phyloP scores from a whole-genome alignment of 2,329 filamentous ascomycete species.

The Tolypocladium capitatum region DNA sequence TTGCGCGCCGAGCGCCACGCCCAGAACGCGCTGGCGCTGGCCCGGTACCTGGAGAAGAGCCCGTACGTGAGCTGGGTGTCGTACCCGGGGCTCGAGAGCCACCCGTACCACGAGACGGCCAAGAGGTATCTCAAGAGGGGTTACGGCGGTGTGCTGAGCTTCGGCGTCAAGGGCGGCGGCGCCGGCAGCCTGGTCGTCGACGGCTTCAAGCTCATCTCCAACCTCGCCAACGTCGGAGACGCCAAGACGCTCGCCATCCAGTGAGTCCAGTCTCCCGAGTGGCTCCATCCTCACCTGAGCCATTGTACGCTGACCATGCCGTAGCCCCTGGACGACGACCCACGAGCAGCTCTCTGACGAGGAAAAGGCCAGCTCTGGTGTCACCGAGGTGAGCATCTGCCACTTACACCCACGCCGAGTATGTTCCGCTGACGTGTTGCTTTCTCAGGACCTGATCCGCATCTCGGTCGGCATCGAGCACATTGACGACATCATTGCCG shows the following conservation, averaged over 20 bases:
- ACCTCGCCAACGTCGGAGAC: slow-evolving; percentile 92
- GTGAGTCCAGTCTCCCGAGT: slow-evolving; percentile 12
- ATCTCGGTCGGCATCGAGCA: slow-evolving; percentile 94
- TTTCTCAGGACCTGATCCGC: slow-evolving; percentile 64
- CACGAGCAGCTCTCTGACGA: slow-evolving; percentile 81
- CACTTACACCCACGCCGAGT: neutral
- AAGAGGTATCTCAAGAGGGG: slow-evolving; percentile 79
- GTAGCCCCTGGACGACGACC: slow-evolving; percentile 74
- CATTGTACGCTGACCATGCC: neutral
- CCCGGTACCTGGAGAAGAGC: slow-evolving; percentile 72
- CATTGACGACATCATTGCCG: slow-evolving; percentile 92
- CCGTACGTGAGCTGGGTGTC: slow-evolving; percentile 84
- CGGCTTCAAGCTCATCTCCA: slow-evolving; percentile 87
- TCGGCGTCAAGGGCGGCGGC: slow-evolving; percentile 83
- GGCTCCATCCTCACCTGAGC: neutral
- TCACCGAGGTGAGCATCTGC: slow-evolving; percentile 48
- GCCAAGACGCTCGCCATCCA: slow-evolving; percentile 92
- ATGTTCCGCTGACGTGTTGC: neutral
- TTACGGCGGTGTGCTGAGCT: slow-evolving; percentile 81
- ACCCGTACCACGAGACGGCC: slow-evolving; percentile 65
- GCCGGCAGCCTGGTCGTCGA: slow-evolving; percentile 81
- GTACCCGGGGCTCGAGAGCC: slow-evolving; percentile 77
- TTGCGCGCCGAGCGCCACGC: slow-evolving; percentile 79
- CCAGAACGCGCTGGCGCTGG: slow-evolving; percentile 66
- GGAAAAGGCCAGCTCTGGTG: slow-evolving; percentile 69